Percentiles rank a stretch among this genome's conserved stretches.
Conservation (phyloP, 2,329 filamentous ascomycete species). For the Daldinia sp. region DNA sequence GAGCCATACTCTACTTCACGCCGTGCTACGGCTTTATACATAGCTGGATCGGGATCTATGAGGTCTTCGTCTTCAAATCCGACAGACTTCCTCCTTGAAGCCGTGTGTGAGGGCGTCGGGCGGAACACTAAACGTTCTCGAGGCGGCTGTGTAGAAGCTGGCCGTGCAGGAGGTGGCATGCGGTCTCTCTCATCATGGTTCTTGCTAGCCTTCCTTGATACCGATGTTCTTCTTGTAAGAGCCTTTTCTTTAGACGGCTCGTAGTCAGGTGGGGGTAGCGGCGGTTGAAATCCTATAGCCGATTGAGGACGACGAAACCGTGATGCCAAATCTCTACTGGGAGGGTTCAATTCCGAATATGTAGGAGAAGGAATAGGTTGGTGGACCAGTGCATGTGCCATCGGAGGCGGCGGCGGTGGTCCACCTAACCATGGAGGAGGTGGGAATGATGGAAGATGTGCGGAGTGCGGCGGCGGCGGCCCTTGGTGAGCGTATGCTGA, state of each 20-base stretch:
- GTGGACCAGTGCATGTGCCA: constrained; percentile 42
- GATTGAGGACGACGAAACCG: constrained; percentile 55
- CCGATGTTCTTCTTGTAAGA: constrained; percentile 58
- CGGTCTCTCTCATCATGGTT: constrained; percentile 59
- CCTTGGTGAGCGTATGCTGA: constrained; percentile 53
- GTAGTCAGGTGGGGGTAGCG: constrained; percentile 57
- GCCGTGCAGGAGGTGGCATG: constrained; percentile 64
- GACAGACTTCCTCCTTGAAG: constrained; percentile 48
- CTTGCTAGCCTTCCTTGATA: constrained; percentile 54
- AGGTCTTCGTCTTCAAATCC: constrained; percentile 47
- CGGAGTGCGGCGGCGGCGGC: constrained; percentile 42
- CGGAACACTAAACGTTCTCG: constrained; percentile 49
- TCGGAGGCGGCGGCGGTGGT: constrained; percentile 32
- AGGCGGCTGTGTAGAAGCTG: constrained; percentile 51
- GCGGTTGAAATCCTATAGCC: constrained; percentile 56
- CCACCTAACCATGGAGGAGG: constrained; percentile 41
- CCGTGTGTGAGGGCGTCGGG: constrained; percentile 43
- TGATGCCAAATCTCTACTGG: constrained; percentile 44
- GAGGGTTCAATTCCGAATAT: constrained; percentile 36
- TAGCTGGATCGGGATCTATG: constrained; percentile 37
- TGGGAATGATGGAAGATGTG: constrained; percentile 43
- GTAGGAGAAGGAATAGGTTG: constrained; percentile 36
- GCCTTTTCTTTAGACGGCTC: constrained; percentile 55
- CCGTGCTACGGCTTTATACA: constrained; percentile 42
- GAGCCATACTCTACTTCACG: constrained; percentile 50